phyloP scores from a whole-genome alignment of 495 filamentous ascomycete species.

The Paragyromitra xinjiangensis region DNA sequence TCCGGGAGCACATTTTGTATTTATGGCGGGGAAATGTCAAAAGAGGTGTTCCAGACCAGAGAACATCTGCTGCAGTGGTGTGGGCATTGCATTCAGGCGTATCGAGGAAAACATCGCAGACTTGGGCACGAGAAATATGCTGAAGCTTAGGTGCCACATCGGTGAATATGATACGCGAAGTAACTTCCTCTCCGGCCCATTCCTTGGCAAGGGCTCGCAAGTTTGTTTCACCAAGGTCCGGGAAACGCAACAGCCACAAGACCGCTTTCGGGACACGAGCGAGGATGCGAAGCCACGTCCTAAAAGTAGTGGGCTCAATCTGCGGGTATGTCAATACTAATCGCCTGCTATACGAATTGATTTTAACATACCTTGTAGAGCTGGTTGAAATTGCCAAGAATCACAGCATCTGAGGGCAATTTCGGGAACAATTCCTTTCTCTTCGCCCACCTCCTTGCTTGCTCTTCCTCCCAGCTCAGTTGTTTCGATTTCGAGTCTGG shows the following conservation, averaged over 20 bases:
- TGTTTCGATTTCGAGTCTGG: slow-evolving; percentile 73
- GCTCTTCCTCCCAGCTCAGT: slow-evolving; percentile 85
- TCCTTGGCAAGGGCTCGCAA: slow-evolving; percentile 77
- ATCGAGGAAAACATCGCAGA: slow-evolving; percentile 94
- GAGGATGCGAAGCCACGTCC: slow-evolving; percentile 94
- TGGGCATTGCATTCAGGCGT: slow-evolving; percentile 99
- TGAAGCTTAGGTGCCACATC: slow-evolving; percentile 95
- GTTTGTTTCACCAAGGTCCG: slow-evolving; percentile 88
- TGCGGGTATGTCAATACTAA: slow-evolving; percentile 58
- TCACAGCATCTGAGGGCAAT: slow-evolving; percentile 83
- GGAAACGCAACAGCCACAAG: slow-evolving; percentile 96
- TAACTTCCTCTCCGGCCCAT: slow-evolving; percentile 88
- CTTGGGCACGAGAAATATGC: slow-evolving; percentile 89
- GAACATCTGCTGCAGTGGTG: slow-evolving; percentile 93
- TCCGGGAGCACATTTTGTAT: slow-evolving; percentile 99
- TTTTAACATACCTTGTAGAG: slow-evolving; percentile 85
- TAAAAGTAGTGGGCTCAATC: slow-evolving; percentile 98
- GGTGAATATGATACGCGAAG: slow-evolving; percentile 92
- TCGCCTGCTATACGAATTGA: background rate
- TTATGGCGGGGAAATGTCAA: slow-evolving; percentile 92
- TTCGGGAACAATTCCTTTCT: slow-evolving; percentile 91
- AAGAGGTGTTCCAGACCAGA: slow-evolving; percentile 95
- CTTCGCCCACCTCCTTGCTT: slow-evolving; percentile 86
- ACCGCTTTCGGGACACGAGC: slow-evolving; percentile 85
- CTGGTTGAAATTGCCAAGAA: slow-evolving; percentile 98